Base-by-base conservation (phyloP, 2,329 filamentous ascomycete genomes). In the Pseudogymnoascus sp. region DNA sequence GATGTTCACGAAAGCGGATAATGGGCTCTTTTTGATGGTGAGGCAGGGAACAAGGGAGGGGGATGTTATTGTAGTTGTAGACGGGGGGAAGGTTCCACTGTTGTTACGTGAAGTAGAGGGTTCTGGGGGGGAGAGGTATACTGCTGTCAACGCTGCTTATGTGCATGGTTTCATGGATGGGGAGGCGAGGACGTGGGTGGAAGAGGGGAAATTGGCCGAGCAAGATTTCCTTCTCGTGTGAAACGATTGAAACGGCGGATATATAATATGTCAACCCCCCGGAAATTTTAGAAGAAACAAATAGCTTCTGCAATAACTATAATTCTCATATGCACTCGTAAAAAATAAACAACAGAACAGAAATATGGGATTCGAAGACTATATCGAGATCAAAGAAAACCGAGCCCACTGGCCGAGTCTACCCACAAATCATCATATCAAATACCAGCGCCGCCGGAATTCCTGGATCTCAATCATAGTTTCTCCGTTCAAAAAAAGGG, bases 11-110 rank as follows among this genome's bases (percentile, higher is more conserved):
- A 47, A 36, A 12, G 8, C 47, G 38, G 59, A 47, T 25, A 33
- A 22, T 33, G 59, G 59, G 6, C 59, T 47, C 33, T 60, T 47
- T 54, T 43, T 47, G 30, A 60, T 60, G 59, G 59, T 60, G 30
- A 41, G 11, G n/a, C 9, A 35, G 37, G 25, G 8, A 30, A 9
- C 59, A 22, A 36, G 36, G 25, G 28, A 33, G 9, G 59, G 38
- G 25, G 59, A 60, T 57, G 7, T 43, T 28, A 47, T 60, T 14
- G 37, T 43, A 7, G 59, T 60, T 35, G 20, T 60, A 12, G 37
- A 50, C 20, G 59, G 59, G 6, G 59, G 39, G 1, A 60, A 60
- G 16, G 59, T 60, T 18, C 59, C 59, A 7, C 18, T 60, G 6
- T 35, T 57, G 38, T n/a, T 54, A 20, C 33, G 37, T 18, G 25